Base-by-base conservation (phyloP, 306 rosid species). In the Aeschynomene evenia region DNA sequence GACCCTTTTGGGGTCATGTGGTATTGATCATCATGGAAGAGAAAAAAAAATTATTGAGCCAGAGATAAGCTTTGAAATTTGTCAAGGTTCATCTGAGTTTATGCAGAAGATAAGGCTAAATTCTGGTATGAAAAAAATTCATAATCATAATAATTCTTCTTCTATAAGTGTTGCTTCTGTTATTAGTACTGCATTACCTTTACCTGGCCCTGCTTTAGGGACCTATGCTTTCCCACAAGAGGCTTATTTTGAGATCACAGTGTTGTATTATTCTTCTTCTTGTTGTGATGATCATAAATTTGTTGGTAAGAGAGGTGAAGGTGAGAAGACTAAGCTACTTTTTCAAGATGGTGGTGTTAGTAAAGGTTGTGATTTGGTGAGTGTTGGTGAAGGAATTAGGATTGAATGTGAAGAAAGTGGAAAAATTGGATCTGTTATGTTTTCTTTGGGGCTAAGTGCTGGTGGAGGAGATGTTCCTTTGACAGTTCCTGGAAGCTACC, bases 51-150 rank as follows among this genome's bases (percentile, higher is more conserved):
- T n/a, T n/a, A n/a, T 46, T 22, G 88, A 83, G 31, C 87, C 83
- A 23, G 95, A 91, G 67, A 87, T 87, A 56, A 85, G 86, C 61
- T 91, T 92, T 95, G 97, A 95, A 83, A 83, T 87, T 23, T 83
- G 78, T 83, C 88, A 78, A 43, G 96, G 80, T 37, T 91, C 97
- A 36, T 61, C 60, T 20, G 97, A 95, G 74, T 89, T 83, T 60
- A 87, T 95, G 99, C 99, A 95, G 58, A 95, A 85, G 80, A 73
- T 95, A 13, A 83, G 95, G 66, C 80, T 95, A 24, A 95, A 95
- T 80, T 60, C 94, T n/a, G 97, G 89, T 54, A 53, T 81, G 34
- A 86, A 79, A 33, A 89, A 53, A 31, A 51, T 66, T 43, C 71
- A 77, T 68, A 24, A 80, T 66, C 22, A 49, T 22, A 77, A 79